Percentiles rank a stretch among this genome's conserved stretches.
phyloP scores from a whole-genome alignment of 768 basidiomycete species.

The Pisolithus microcarpus region DNA sequence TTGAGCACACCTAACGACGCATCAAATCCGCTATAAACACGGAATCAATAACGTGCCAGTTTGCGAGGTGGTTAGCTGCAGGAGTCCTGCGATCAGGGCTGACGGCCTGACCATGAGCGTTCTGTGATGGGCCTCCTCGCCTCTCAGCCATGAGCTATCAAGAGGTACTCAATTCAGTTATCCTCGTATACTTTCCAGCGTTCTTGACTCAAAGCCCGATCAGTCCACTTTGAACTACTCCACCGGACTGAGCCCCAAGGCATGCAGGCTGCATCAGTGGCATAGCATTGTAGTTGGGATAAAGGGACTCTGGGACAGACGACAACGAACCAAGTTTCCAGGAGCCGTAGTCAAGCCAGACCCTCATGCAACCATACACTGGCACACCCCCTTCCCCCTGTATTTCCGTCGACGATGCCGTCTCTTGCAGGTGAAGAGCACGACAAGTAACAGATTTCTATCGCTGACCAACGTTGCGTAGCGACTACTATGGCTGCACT shows the following conservation, averaged over 20 bases:
- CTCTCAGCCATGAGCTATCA: not conserved
- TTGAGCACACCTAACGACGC: not conserved
- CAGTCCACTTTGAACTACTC: not conserved
- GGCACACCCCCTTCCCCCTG: not conserved
- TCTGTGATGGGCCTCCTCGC: not conserved
- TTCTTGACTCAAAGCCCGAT: not conserved
- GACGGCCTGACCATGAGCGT: not conserved
- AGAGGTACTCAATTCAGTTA: not conserved
- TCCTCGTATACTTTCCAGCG: not conserved
- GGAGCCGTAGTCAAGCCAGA: not conserved
- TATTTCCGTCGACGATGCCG: not conserved
- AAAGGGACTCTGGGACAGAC: not conserved
- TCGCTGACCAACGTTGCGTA: not conserved
- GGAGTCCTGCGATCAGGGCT: not conserved
- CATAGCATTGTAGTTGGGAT: not conserved
- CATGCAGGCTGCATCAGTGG: not conserved
- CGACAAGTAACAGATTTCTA: too few relatives aligned
- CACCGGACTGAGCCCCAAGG: not conserved
- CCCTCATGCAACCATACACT: not conserved
- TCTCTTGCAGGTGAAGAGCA: not conserved
- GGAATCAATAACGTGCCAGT: not conserved
- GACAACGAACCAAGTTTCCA: not conserved
- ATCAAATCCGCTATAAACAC: not conserved
- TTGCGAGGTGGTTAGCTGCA: not conserved
- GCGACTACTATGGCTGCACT: too few relatives aligned